Percentiles rank a stretch among this genome's conserved stretches.
Conservation (phyloP, 345 rosid species). For the Erysimum cheiranthoides region DNA sequence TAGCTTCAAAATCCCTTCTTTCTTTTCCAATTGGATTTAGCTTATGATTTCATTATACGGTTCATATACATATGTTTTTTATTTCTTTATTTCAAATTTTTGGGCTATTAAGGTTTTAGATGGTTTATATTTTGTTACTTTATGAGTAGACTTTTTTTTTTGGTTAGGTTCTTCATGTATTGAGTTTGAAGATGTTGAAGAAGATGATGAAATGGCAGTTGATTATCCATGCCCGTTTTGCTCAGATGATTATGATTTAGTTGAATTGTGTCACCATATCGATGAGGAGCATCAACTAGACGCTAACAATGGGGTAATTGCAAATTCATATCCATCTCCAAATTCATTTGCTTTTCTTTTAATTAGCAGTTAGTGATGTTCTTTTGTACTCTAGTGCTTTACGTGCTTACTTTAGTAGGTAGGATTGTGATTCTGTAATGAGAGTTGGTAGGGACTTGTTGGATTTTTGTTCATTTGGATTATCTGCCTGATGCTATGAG, state of each 20-base stretch:
- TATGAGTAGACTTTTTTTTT: background rate
- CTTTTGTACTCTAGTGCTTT: slow-evolving; percentile 19
- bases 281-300: slow-evolving; percentile 42
- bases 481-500: background rate
- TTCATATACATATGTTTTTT: background rate
- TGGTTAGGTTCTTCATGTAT: slow-evolving; percentile 40
- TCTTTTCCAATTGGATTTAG: background rate
- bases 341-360: background rate
- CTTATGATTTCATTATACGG: background rate
- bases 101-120: slow-evolving; percentile 3
- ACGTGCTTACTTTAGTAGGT: slow-evolving; percentile 10
- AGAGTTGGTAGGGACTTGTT: slow-evolving; percentile 18
- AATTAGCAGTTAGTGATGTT: background rate
- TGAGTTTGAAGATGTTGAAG: slow-evolving; percentile 43
- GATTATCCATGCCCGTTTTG: slow-evolving; percentile 45
- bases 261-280: slow-evolving; percentile 43
- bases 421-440: slow-evolving; percentile 18
- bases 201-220: slow-evolving; percentile 40
- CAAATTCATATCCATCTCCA: slow-evolving; percentile 5
- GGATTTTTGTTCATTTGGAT: background rate
- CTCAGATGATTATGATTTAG: slow-evolving; percentile 45
- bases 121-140: slow-evolving; percentile 5
- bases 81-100: background rate
- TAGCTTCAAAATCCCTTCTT: slow-evolving; percentile 13
- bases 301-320: slow-evolving; percentile 41